Base-by-base conservation (phyloP, 305 asterid genomes). In the Fraxinus greggii region DNA sequence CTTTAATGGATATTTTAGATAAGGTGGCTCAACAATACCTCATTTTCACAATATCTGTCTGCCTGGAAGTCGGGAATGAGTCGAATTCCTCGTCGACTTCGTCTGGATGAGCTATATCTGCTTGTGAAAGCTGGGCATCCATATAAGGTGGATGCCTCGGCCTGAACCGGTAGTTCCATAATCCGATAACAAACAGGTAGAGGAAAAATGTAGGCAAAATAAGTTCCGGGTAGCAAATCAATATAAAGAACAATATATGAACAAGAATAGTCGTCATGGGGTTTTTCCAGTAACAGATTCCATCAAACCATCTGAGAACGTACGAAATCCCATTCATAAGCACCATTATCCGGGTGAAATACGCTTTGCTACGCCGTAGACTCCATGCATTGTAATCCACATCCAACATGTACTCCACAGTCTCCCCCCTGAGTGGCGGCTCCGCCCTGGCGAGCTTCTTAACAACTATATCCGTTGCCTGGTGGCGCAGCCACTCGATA, bases 61-160 rank as follows among this genome's bases (percentile, higher is more conserved):
- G 91, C 63, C 94, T 79, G 5, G 97, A 85, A 12, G 97, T 89
- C 1, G 99, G 99, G 79, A 94, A 94, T 0, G 97, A 87, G 79
- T 95, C 99, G 54, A 92, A 95, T 77, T 95, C 99, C 85, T 95
- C 98, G 28, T 95, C 98, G 38, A 95, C 88, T 75, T 95, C 99
- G 24, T 95, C 97, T 0, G 98, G 97, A 78, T 88, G 91, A 4
- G 92, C 87, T 69, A 84, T 86, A 45, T 94, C 99, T 0, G 99
- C 99, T 59, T 90, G 97, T 1, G 99, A 95, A 59, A 95, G 90
- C 33, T 92, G 91, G 3, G 98, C 94, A 59, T 94, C 98, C 98
- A 95, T 94, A 91, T 94, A 93, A 5, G 97, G 96, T 0, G 99
- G 99, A 36, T 87, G 13, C 86, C 93, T 88, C 2, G 95, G 91